Evolutionary conservation across 768 basidiomycete genomes (phyloP), one percentile per base, ranked within the genome.

Genomic region (Termitomyces sp.): DNA sequence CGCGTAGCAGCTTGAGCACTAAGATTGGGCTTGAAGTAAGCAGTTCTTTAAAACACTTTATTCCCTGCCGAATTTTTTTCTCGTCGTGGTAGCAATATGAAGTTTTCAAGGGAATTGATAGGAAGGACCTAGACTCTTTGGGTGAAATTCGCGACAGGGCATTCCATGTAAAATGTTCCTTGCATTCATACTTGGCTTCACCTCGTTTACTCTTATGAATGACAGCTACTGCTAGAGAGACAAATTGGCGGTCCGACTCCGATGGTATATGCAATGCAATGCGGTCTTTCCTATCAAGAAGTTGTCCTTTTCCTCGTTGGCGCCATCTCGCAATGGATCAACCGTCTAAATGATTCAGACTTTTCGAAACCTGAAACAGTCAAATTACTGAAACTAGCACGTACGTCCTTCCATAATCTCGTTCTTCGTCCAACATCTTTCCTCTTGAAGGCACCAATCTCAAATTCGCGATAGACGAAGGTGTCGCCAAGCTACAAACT

Each of bases 401-500:
- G 93, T 94, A 70, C 61, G 83, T 73, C 16, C 7, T 35, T 35
- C 52, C 20, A 36, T 16, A 36, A 36, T 36, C n/a, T 24, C 35
- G 49, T 24, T 18, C 45, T 16, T 30, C 18, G 24, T 24, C 16
- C 38, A 43, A 44, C 8, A 14, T 18, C 7, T 10, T 35, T 7
- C 28, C 3, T 46, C 28, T 35, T 24, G 11, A 52, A 57, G 89
- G 89, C 36, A 79, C 83, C 13, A 92, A 95, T 68, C 82, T 98
- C 56, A 95, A 95, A 69, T 80, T 94, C 46, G 95, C 94, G 1
- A 97, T 98, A 52, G 91, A 94, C 67, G 86, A 88, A 63, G 92
- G 92, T n/a, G 77, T 96, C 36, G 81, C 88, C 59, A 85, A 83
- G 65, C 83, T 86, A 1, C 88, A 92, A 67, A 88, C 83, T 57